Evolutionary conservation across 257 asterid genomes (phyloP).

Genomic region (Solanum ossicruentum): DNA sequence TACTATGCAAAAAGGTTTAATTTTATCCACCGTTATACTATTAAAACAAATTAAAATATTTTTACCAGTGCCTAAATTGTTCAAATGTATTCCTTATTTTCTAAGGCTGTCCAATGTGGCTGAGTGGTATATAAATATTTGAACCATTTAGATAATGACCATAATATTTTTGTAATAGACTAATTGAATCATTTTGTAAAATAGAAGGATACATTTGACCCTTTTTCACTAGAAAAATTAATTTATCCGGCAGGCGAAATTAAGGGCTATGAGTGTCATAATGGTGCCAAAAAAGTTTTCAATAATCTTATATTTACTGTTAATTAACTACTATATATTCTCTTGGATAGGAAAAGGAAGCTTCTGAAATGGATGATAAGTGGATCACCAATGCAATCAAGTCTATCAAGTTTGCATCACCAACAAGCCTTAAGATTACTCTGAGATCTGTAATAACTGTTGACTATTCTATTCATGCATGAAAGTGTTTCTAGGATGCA

Average conservation of each 20-base stretch:
- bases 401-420: conserved; percentile 5
- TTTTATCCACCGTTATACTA: background rate
- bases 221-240: background rate
- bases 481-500: background rate
- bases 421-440: conserved; percentile 10
- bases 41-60: background rate
- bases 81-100: background rate
- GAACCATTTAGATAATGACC: background rate
- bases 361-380: background rate
- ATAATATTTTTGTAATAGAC: background rate
- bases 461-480: background rate
- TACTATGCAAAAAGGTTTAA: background rate
- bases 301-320: background rate
- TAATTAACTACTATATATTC: background rate
- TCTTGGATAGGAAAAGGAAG: background rate
- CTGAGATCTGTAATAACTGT: background rate
- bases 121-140: background rate
- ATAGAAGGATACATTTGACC: background rate
- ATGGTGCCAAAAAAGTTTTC: background rate
- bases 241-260: background rate
- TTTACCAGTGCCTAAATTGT: background rate
- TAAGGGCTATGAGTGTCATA: background rate
- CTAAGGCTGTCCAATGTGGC: background rate
- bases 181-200: background rate
- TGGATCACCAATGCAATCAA: conserved; percentile 3